Conservation (phyloP, 495 filamentous ascomycete species). For the Thozetella sp. region DNA sequence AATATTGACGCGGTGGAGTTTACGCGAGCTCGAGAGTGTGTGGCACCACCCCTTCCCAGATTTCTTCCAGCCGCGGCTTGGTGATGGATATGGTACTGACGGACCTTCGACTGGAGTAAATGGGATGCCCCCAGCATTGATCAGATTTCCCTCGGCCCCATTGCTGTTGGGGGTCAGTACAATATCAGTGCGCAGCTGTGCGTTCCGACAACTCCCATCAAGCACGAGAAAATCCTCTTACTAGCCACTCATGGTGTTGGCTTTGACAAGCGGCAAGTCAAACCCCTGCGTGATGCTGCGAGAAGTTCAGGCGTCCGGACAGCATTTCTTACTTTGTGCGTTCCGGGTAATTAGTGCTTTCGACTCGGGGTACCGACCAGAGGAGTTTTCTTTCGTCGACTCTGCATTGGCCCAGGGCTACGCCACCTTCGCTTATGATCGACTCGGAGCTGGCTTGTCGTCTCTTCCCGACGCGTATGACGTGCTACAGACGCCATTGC, state of each 20-base stretch:
- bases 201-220: constrained; percentile 25
- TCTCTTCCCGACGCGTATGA: constrained; percentile 35
- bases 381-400: constrained; percentile 48
- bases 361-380: constrained; percentile 44
- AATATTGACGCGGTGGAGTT: constrained; percentile 30
- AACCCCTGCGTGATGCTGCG: no score
- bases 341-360: neutral
- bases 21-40: neutral
- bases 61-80: no score
- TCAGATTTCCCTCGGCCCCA: constrained; percentile 16
- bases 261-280: constrained; percentile 43
- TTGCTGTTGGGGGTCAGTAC: constrained; percentile 35
- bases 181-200: constrained; percentile 42
- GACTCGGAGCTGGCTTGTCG: constrained; percentile 35
- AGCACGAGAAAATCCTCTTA: constrained; percentile 40
- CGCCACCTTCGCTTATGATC: constrained; percentile 43
- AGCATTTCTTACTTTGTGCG: no score
- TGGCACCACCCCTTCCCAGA: neutral
- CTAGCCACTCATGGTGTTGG: constrained; percentile 59
- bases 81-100: no score
- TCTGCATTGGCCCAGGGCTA: constrained; percentile 30
- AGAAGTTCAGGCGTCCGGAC: no score
- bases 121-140: constrained; percentile 8
- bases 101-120: constrained; percentile 15
- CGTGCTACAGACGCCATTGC: constrained; percentile 32